Evolutionary conservation across 2,329 filamentous ascomycete genomes (phyloP).

Genomic region (Pyricularia pennisetigena): DNA sequence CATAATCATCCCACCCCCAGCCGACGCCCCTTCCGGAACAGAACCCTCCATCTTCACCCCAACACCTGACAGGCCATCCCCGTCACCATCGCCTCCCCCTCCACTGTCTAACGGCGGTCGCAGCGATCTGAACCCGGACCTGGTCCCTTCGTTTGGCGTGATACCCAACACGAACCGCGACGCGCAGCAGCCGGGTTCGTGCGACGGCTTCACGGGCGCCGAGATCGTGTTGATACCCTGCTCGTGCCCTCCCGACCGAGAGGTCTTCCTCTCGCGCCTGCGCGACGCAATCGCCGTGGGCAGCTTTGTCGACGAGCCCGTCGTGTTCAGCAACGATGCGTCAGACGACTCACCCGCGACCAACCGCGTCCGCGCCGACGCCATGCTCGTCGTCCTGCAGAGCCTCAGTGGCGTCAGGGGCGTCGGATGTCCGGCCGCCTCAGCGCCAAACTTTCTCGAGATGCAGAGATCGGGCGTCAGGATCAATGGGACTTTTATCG

Average conservation of each 20-base stretch:
- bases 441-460: slow-evolving; percentile 11
- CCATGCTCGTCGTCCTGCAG: slow-evolving; percentile 10
- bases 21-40: background rate
- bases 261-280: slow-evolving; percentile 8
- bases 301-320: slow-evolving; percentile 7
- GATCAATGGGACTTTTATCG: background rate
- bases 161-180: slow-evolving; percentile 1
- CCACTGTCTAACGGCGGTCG: background rate
- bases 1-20: background rate
- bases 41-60: background rate
- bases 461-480: slow-evolving; percentile 10
- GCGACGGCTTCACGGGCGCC: slow-evolving; percentile 10
- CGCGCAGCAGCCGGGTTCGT: slow-evolving; percentile 6
- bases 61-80: background rate
- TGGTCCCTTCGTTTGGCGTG: slow-evolving; percentile 6
- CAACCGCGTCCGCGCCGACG: slow-evolving; percentile 9
- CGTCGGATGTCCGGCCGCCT: slow-evolving; percentile 10
- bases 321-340: slow-evolving; percentile 9
- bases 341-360: slow-evolving; percentile 8
- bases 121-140: background rate
- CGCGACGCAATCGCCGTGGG: slow-evolving; percentile 8
- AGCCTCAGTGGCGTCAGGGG: slow-evolving; percentile 10
- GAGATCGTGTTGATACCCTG: slow-evolving; percentile 10
- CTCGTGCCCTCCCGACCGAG: slow-evolving; percentile 11
- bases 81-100: background rate